phyloP scores from a whole-genome alignment of 2,329 filamentous ascomycete species.

The Phialocephala subalpina region DNA sequence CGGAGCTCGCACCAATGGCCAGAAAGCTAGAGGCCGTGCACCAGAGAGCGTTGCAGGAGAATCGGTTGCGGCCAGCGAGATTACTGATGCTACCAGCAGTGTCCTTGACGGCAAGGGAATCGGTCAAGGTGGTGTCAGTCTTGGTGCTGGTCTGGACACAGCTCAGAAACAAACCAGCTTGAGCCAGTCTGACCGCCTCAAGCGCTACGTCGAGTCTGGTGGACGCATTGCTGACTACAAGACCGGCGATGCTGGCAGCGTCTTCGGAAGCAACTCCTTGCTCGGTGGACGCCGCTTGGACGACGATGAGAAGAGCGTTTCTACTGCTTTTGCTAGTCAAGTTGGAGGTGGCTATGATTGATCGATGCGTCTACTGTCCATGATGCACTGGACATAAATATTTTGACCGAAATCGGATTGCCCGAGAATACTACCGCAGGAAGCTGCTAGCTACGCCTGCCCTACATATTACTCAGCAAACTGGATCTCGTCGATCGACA shows the following conservation, averaged over 20 bases:
- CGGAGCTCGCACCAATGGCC: constrained; percentile 68
- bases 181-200: constrained; percentile 88
- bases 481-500: constrained; percentile 33
- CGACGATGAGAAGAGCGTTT: constrained; percentile 95
- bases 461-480: constrained; percentile 27
- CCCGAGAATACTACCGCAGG: constrained; percentile 21
- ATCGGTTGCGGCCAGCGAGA: constrained; percentile 90
- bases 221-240: constrained; percentile 68
- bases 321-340: constrained; percentile 96
- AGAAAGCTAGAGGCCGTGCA: constrained; percentile 71
- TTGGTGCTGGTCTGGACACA: constrained; percentile 81
- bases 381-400: constrained; percentile 26
- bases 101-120: constrained; percentile 78
- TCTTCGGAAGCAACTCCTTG: constrained; percentile 68
- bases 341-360: constrained; percentile 64
- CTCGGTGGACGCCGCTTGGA: constrained; percentile 62
- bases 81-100: constrained; percentile 83
- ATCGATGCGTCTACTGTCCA: constrained; percentile 34
- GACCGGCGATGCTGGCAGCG: constrained; percentile 66
- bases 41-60: constrained; percentile 88
- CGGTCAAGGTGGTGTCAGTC: constrained; percentile 86
- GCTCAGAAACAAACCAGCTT: constrained; percentile 75
- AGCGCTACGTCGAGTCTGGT: constrained; percentile 91
- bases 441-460: constrained; percentile 9
- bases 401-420: constrained; percentile 31